A percentile compares a stretch with the other conserved stretches of the same genome.
Conservation (phyloP, 2,329 filamentous ascomycete genomes). For the Escovopsis sp. region DNA sequence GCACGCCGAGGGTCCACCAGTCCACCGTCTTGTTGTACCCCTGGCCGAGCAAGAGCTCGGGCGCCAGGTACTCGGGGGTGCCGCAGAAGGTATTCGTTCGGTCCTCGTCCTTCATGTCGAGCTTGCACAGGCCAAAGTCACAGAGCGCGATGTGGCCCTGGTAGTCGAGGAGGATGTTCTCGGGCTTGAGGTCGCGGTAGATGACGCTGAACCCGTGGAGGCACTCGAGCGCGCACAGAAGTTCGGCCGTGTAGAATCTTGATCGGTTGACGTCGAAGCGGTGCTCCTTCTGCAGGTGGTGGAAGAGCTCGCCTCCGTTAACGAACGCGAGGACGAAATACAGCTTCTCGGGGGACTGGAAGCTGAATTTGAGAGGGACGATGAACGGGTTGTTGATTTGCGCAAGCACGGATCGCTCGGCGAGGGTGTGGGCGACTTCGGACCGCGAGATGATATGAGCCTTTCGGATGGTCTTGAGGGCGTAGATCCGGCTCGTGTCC, state of each 20-base stretch:
- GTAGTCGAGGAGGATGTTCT: slow-evolving; percentile 96
- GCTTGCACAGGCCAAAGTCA: slow-evolving; percentile 94
- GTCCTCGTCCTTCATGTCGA: slow-evolving; percentile 99
- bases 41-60: slow-evolving; percentile 81
- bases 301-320: slow-evolving; percentile 94
- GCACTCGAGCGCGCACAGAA: slow-evolving; percentile 89
- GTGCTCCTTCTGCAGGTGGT: slow-evolving; percentile 92
- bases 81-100: slow-evolving; percentile 97
- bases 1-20: slow-evolving; percentile 96
- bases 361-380: slow-evolving; percentile 95
- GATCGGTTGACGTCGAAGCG: slow-evolving; percentile 96
- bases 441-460: slow-evolving; percentile 97
- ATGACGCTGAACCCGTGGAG: slow-evolving; percentile 98
- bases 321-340: slow-evolving; percentile 96
- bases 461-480: slow-evolving; percentile 98
- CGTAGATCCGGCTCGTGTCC: slow-evolving; percentile 94
- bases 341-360: slow-evolving; percentile 96
- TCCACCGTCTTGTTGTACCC: slow-evolving; percentile 97
- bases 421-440: slow-evolving; percentile 91
- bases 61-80: slow-evolving; percentile 92
- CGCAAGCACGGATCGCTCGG: slow-evolving; percentile 91
- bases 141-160: slow-evolving; percentile 95
- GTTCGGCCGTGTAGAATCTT: slow-evolving; percentile 91
- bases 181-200: slow-evolving; percentile 61
- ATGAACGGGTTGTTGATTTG: slow-evolving; percentile 99